phyloP scores from a whole-genome alignment of 2,329 filamentous ascomycete species.

The Alternaria sp. region DNA sequence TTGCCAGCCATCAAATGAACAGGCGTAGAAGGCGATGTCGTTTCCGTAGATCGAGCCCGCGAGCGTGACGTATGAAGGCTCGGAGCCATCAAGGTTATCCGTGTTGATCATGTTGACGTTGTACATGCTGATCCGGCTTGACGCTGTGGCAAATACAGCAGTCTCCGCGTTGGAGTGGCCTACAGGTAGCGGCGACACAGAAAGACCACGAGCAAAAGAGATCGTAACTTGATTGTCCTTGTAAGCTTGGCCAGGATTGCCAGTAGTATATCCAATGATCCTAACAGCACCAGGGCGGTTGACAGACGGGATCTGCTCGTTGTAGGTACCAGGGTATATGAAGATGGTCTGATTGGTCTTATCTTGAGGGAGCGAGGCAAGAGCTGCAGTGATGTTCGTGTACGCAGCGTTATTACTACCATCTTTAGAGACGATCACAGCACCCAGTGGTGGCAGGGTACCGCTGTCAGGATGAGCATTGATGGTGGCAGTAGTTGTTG shows the following conservation, averaged over 20 bases:
- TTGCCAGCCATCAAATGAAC: conserved; percentile 63
- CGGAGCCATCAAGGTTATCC: conserved; percentile 51
- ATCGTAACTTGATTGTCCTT: conserved; percentile 64
- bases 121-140: conserved; percentile 64
- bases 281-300: conserved; percentile 58
- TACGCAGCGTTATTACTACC: conserved; percentile 42
- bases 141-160: conserved; percentile 55
- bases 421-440: conserved; percentile 54
- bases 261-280: conserved; percentile 66
- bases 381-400: conserved; percentile 47
- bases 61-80: conserved; percentile 56
- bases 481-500: conserved; percentile 40
- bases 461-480: conserved; percentile 54
- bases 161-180: conserved; percentile 60
- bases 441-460: conserved; percentile 51
- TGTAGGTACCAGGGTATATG: conserved; percentile 65
- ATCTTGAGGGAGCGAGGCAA: conserved; percentile 49
- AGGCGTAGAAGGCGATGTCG: conserved; percentile 65
- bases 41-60: conserved; percentile 60
- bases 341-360: conserved; percentile 64
- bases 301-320: conserved; percentile 64
- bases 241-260: conserved; percentile 53
- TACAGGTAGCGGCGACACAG: conserved; percentile 50
- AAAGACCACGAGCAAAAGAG: conserved; percentile 49
- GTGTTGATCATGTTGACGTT: conserved; percentile 62